Base-by-base conservation (phyloP, 108 stramenopile species). In the Nannochloropsis salina region DNA sequence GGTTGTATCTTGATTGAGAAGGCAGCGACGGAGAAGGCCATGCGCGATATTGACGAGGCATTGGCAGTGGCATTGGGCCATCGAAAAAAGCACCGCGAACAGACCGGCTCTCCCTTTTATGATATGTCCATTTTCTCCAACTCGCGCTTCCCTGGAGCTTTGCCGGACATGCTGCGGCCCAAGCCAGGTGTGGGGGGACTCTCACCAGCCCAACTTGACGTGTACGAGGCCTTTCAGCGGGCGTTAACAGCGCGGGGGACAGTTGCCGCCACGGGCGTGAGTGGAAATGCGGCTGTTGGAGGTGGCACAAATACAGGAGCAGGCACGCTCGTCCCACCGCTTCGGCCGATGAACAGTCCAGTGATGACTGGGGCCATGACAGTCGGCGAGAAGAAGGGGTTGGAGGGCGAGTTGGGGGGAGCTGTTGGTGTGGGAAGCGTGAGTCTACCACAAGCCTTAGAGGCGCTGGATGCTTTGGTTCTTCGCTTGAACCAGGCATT, bases 1-100 rank as follows among this genome's bases (percentile, higher is more conserved):
- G 97, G 99, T 18, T 97, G 97, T 88, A 95, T 95, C 93, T 92
- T 99, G 44, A 98, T 99, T 84, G 99, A 99, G 90, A 98, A 98
- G 93, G 99, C 99, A 3, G 97, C 99, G 12, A 98, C 95, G 5
- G 98, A 98, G 87, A 98, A 98, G 92, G 97, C 98, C 3, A 94
- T 96, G 81, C 92, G 96, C 9, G 98, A 99, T 85, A 93, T 98
- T 41, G 97, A 98, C 85, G 96, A 97, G 86, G 92, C 93, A 3
- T 85, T 99, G 11, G 91, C 93, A 2, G 84, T 89, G 21, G 80
- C 87, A 41, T 80, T 87, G 83, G 51, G 42, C 20, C 44, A 51
- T n/a, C 80, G 87, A 31, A 80, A 84, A 80, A 88, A 88, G 87
- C 84, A 81, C 42, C 84, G 87, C 3, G 87, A 88, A 81, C 80